Evolutionary conservation across 768 basidiomycete species (phyloP).

Genomic region (Lactarius pseudohatsudake): DNA sequence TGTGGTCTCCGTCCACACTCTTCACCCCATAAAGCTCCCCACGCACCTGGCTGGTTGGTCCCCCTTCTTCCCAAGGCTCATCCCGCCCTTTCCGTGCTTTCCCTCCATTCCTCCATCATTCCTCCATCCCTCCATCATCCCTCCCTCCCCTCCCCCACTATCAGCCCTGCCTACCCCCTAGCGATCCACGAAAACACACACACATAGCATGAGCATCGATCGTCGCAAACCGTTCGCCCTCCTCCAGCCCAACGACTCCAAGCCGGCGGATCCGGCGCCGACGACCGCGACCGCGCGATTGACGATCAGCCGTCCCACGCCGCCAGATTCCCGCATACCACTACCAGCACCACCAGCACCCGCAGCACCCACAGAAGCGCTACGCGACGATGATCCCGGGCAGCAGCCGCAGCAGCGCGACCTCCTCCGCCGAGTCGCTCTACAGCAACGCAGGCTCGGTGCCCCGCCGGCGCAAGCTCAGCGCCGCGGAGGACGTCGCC

Average conservation of each 20-base stretch:
- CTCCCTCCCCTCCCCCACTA: background rate
- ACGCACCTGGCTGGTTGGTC: conserved; percentile 12
- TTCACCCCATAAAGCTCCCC: conserved; percentile 26
- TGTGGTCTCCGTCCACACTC: conserved; percentile 24
- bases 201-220: conserved; percentile 20
- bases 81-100: conserved; percentile 3
- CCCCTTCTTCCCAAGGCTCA: conserved; percentile 7
- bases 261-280: background rate
- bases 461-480: conserved; percentile 24
- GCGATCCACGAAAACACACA: background rate
- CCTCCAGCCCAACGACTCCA: conserved; percentile 12
- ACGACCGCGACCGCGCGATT: background rate
- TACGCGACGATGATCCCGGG: conserved; percentile 24
- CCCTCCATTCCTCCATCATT: conserved; percentile 3
- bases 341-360: conserved; percentile 5
- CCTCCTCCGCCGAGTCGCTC: conserved; percentile 22
- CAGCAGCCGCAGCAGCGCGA: conserved; percentile 27
- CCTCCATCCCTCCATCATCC: background rate
- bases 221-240: conserved; percentile 19
- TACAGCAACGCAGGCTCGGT: conserved; percentile 10
- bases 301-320: conserved; percentile 22
- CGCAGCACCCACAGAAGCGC: conserved; percentile 18
- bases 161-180: background rate
- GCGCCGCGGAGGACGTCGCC: conserved; percentile 27
- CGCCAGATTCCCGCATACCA: conserved; percentile 18